A percentile compares a stretch with the other conserved stretches of the same genome.
phyloP scores from a whole-genome alignment of 352 stramenopile genomes.

The Globisporangium paddicum region DNA sequence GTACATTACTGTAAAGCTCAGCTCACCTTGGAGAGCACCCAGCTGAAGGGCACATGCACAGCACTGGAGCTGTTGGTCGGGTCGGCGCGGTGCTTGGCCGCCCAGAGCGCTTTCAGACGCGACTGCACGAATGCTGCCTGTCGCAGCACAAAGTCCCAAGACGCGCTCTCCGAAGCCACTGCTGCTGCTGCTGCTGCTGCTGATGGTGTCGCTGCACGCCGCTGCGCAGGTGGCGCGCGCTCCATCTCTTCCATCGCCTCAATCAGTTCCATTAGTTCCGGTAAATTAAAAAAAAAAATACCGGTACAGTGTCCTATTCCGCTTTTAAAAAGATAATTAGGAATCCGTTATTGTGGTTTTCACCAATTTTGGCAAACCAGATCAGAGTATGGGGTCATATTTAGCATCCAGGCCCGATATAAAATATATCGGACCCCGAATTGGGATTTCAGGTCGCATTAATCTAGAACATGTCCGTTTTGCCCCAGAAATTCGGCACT shows the following conservation, averaged over 20 bases:
- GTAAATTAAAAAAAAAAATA: too few species aligned
- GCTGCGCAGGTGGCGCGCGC: neutral
- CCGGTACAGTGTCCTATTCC: too few species aligned
- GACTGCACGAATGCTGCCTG: conserved; percentile 38
- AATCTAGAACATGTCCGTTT: too few species aligned
- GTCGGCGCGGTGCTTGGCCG: conserved; percentile 20
- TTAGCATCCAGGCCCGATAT: too few species aligned
- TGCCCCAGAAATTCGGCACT: too few species aligned
- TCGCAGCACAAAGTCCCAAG: conserved; percentile 38
- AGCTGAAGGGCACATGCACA: conserved; percentile 41
- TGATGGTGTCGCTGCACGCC: neutral
- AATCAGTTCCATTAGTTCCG: conserved; percentile 67
- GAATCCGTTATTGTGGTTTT: too few species aligned
- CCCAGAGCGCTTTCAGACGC: conserved; percentile 37
- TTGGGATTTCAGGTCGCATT: too few species aligned
- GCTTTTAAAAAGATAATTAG: too few species aligned
- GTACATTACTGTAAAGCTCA: neutral
- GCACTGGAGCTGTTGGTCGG: neutral
- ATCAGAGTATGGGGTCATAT: too few species aligned
- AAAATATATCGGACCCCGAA: too few species aligned
- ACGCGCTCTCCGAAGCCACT: neutral
- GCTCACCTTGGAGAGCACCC: conserved; percentile 48
- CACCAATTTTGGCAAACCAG: too few species aligned
- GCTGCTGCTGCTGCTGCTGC: neutral
- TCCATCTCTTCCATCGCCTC: conserved; percentile 54